These are phyloP conservation scores for Mycena chlorophos DNA, from an alignment of 768 basidiomycete species.

Conservation along the genomic window DNA sequence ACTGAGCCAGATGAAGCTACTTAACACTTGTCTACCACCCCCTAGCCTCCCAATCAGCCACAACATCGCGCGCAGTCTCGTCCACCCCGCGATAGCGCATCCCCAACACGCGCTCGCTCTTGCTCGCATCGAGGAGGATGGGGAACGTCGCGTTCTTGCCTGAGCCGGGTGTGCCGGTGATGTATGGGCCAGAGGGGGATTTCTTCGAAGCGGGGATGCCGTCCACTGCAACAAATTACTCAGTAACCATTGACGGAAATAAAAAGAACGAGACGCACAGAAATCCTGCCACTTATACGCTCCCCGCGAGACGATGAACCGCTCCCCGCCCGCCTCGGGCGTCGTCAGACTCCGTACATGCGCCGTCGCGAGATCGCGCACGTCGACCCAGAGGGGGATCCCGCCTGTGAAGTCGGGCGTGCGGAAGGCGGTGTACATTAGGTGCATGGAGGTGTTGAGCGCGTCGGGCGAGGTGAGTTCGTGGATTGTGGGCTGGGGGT, in stretches of 20 bases:
- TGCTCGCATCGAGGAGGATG: conserved; percentile 34
- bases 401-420: background rate
- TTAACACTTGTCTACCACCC: no score
- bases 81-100: conserved; percentile 41
- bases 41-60: conserved; percentile 43
- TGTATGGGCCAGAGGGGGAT: conserved; percentile 26
- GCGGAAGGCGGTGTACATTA: background rate
- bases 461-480: background rate
- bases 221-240: conserved; percentile 6
- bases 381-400: conserved; percentile 12
- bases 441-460: background rate
- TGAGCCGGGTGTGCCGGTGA: conserved; percentile 36
- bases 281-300: conserved; percentile 21
- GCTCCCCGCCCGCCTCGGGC: conserved; percentile 49
- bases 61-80: conserved; percentile 41
- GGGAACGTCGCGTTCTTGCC: conserved; percentile 28
- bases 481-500: background rate
- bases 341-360: conserved; percentile 23
- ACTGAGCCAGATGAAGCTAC: no score
- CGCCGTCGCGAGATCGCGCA: conserved; percentile 13
- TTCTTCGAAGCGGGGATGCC: conserved; percentile 20
- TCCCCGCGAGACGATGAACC: conserved; percentile 47
- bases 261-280: conserved; percentile 2
- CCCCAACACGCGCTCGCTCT: conserved; percentile 42
- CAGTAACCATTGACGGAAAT: background rate